These are phyloP conservation scores for Daldinia loculata DNA, from an alignment of 495 filamentous ascomycete genomes.

Conservation along the genomic window DNA sequence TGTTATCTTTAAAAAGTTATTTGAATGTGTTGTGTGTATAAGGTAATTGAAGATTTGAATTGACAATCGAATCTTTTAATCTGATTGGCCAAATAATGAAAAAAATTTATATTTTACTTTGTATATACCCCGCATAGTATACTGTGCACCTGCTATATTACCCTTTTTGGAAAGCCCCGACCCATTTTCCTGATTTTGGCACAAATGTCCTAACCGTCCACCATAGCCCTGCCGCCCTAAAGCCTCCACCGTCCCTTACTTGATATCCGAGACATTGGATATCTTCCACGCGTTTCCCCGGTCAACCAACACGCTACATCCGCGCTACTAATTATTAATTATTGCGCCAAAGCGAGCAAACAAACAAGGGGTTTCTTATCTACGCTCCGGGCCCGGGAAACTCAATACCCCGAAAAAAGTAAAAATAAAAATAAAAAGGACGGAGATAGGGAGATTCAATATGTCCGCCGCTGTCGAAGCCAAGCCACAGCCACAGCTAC, in stretches of 20 bases:
- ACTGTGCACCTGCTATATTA: too few species aligned
- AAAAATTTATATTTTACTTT: too few species aligned
- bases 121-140: too few species aligned
- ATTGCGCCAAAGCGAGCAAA: not conserved
- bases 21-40: too few species aligned
- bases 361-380: conserved; percentile 11
- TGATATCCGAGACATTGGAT: conserved; percentile 25
- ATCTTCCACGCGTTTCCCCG: not conserved
- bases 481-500: conserved; percentile 38
- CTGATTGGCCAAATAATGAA: too few species aligned
- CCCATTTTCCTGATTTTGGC: too few species aligned
- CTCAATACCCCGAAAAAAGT: not conserved
- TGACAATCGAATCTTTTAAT: too few species aligned
- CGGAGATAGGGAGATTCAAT: conserved; percentile 1
- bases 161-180: too few species aligned
- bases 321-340: not conserved
- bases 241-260: conserved; percentile 21
- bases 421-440: not conserved
- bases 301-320: conserved; percentile 11
- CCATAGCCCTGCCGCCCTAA: not conserved
- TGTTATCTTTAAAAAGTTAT: too few species aligned
- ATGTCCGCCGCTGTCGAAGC: conserved; percentile 7
- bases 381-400: not conserved
- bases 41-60: too few species aligned
- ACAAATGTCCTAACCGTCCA: too few species aligned